Evolutionary conservation across 2,329 filamentous ascomycete genomes (phyloP).

Genomic region (Arachnomyces sp.): DNA sequence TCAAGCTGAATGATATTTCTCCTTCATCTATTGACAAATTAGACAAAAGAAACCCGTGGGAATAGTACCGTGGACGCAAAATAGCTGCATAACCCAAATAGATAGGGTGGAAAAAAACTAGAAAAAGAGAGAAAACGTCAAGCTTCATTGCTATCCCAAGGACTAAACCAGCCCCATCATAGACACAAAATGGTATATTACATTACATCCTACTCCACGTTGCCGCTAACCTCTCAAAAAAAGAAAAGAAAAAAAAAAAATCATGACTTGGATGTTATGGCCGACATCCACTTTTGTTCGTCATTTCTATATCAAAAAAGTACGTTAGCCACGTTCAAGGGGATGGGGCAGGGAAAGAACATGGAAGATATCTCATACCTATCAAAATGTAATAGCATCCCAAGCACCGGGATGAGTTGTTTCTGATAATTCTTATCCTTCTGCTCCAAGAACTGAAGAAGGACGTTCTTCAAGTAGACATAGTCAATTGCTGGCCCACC

Average conservation of each 20-base stretch:
- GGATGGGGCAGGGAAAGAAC: background rate
- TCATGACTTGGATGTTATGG: slow-evolving; percentile 50
- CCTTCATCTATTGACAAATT: too few species aligned
- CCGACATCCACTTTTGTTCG: slow-evolving; percentile 79
- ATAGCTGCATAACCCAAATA: too few species aligned
- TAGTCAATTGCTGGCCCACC: slow-evolving; percentile 44
- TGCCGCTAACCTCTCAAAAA: background rate
- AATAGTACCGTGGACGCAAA: too few species aligned
- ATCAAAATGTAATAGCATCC: slow-evolving; percentile 60
- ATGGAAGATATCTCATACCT: slow-evolving; percentile 34
- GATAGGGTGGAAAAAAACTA: too few species aligned
- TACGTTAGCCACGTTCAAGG: too few species aligned
- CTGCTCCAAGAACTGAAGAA: slow-evolving; percentile 60
- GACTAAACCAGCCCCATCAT: too few species aligned
- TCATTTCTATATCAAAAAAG: slow-evolving; percentile 51
- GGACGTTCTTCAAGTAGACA: slow-evolving; percentile 59
- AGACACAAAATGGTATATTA: too few species aligned
- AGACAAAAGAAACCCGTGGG: too few species aligned
- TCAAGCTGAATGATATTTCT: too few species aligned
- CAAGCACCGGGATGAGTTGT: slow-evolving; percentile 58
- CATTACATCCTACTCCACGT: too few species aligned
- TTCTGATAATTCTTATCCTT: slow-evolving; percentile 61
- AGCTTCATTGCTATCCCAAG: too few species aligned
- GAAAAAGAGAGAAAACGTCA: too few species aligned
- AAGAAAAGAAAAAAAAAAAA: background rate